Evolutionary conservation across 2,329 filamentous ascomycete genomes (phyloP).

Genomic region (Magnaporthiopsis poae): DNA sequence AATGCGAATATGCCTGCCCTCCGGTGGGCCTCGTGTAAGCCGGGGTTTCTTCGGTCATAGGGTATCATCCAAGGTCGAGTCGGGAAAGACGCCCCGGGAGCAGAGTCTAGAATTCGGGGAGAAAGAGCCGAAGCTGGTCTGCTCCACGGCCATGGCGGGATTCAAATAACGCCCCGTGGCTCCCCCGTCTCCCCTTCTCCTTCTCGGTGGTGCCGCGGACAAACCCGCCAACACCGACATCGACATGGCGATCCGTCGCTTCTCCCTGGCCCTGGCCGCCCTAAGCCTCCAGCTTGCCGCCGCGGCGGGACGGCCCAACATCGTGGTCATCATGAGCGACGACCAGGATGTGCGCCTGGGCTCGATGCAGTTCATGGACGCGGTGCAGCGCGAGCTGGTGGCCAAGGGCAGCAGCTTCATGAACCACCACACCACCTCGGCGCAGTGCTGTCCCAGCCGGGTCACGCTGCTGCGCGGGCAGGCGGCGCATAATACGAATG

Average conservation of each 20-base stretch:
- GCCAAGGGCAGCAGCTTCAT: slow-evolving; percentile 17
- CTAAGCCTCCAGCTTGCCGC: not conserved
- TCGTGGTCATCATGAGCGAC: slow-evolving; percentile 17
- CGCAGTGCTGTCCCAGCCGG: slow-evolving; percentile 20
- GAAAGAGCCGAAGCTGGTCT: too few relatives aligned
- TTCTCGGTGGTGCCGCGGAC: too few relatives aligned
- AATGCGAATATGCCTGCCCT: not conserved
- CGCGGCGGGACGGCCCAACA: slow-evolving; percentile 13
- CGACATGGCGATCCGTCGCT: too few relatives aligned
- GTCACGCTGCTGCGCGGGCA: slow-evolving; percentile 18
- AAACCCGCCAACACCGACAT: too few relatives aligned
- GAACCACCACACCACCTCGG: slow-evolving; percentile 19
- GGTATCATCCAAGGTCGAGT: too few relatives aligned
- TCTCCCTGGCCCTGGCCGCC: not conserved
- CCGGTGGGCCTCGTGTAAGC: too few relatives aligned
- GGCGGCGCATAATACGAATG: slow-evolving; percentile 21
- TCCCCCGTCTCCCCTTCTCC: too few relatives aligned
- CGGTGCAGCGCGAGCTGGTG: slow-evolving; percentile 15
- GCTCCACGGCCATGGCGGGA: too few relatives aligned
- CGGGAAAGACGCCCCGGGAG: too few relatives aligned
- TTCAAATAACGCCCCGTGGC: too few relatives aligned
- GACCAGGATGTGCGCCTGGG: slow-evolving; percentile 16
- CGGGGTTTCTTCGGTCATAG: too few relatives aligned
- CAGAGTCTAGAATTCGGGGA: too few relatives aligned
- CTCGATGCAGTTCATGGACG: slow-evolving; percentile 13